A percentile compares a stretch with the other conserved stretches of the same genome.
phyloP scores from a whole-genome alignment of 805 yeast genomes.

The Saccharomycopsis vini region DNA sequence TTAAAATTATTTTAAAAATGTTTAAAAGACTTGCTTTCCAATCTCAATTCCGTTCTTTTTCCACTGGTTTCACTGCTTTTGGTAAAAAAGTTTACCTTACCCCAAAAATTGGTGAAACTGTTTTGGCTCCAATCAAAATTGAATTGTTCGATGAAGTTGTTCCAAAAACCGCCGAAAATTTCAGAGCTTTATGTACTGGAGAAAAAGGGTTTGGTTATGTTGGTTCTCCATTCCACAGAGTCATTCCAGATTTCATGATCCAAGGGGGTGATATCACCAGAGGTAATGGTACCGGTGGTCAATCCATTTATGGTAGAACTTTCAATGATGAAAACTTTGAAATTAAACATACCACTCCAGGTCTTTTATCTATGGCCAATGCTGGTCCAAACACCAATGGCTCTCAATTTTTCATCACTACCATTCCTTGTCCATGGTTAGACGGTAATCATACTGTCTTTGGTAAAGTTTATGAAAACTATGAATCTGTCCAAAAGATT shows the following conservation, averaged over 20 bases:
- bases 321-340: constrained; percentile 86
- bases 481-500: constrained; percentile 65
- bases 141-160: constrained; percentile 77
- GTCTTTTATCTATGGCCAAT: constrained; percentile 90
- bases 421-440: constrained; percentile 87
- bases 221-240: constrained; percentile 84
- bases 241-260: constrained; percentile 82
- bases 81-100: constrained; percentile 16
- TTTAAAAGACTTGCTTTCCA: not conserved
- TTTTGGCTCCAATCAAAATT: constrained; percentile 72
- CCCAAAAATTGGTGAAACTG: constrained; percentile 34
- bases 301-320: constrained; percentile 72
- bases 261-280: constrained; percentile 90
- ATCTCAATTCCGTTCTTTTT: constrained; percentile 8
- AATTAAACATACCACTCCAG: constrained; percentile 71
- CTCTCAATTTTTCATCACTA: constrained; percentile 90
- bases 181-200: constrained; percentile 91
- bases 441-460: constrained; percentile 95
- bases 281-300: constrained; percentile 71
- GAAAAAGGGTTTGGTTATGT: constrained; percentile 79
- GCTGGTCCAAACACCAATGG: constrained; percentile 97
- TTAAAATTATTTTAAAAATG: no score
- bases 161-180: constrained; percentile 94
- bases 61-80: constrained; percentile 8
- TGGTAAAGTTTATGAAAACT: constrained; percentile 80